Percentiles rank a stretch among this genome's conserved stretches.
Conservation (phyloP, 2,329 filamentous ascomycete species). For the Verticillium klebahnii region DNA sequence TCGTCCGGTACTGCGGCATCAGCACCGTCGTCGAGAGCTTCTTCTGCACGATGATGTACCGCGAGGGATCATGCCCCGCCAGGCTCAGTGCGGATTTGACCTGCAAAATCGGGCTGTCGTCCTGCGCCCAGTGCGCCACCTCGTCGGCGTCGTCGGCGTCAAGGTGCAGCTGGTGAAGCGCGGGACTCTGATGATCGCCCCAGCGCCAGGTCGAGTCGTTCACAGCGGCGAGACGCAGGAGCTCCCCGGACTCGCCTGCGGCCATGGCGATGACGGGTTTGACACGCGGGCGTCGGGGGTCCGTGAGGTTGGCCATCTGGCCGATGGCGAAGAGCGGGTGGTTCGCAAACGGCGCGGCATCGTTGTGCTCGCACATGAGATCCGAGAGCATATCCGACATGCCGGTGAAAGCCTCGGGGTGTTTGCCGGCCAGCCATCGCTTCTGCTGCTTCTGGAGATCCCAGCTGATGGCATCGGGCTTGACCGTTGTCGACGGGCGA, state of each 20-base stretch:
- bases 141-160: slow-evolving; percentile 38
- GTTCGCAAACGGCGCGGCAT: slow-evolving; percentile 14
- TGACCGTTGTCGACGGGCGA: slow-evolving; percentile 1
- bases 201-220: slow-evolving; percentile 51
- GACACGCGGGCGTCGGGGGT: slow-evolving; percentile 17
- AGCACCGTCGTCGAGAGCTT: slow-evolving; percentile 46
- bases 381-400: slow-evolving; percentile 22
- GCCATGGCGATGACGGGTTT: slow-evolving; percentile 40
- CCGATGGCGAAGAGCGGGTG: slow-evolving; percentile 51
- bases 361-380: slow-evolving; percentile 24
- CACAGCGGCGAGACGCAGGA: slow-evolving; percentile 50
- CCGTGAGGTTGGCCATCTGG: slow-evolving; percentile 40
- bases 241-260: slow-evolving; percentile 53
- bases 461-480: slow-evolving; percentile 5
- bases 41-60: slow-evolving; percentile 53
- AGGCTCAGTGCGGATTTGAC: slow-evolving; percentile 43
- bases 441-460: slow-evolving; percentile 24
- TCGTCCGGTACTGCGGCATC: slow-evolving; percentile 42
- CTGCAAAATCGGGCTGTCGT: slow-evolving; percentile 43
- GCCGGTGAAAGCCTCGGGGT: slow-evolving; percentile 45
- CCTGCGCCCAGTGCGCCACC: slow-evolving; percentile 49
- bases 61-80: slow-evolving; percentile 29
- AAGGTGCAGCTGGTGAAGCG: slow-evolving; percentile 41
- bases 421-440: slow-evolving; percentile 44
- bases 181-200: slow-evolving; percentile 37